phyloP scores from a whole-genome alignment of 2,329 filamentous ascomycete species.

The Penicillium vulpinum region DNA sequence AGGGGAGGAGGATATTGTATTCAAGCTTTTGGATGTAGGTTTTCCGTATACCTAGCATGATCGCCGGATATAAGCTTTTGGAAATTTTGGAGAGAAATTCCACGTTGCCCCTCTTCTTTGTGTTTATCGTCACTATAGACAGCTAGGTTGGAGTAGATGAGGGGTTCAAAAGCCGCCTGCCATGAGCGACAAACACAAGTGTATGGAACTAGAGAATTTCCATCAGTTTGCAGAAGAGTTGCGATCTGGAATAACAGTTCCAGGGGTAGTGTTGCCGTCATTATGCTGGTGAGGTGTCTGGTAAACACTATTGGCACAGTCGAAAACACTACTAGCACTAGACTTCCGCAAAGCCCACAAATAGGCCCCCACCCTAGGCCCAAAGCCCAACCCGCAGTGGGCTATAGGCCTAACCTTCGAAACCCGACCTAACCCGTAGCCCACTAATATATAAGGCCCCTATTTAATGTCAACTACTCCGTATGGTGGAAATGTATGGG shows the following conservation, averaged over 20 bases:
- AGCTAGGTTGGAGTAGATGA: constrained; percentile 12
- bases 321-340: no score
- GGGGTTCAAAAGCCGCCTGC: constrained; percentile 13
- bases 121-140: constrained; percentile 11
- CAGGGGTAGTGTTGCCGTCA: not conserved
- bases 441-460: no score
- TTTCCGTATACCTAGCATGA: not conserved
- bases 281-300: not conserved
- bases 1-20: constrained; percentile 11
- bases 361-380: no score
- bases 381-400: no score
- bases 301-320: no score
- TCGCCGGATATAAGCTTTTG: constrained; percentile 8
- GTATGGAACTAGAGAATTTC: not conserved
- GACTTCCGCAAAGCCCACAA: no score
- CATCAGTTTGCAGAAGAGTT: constrained; percentile 1
- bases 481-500: no score
- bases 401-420: no score
- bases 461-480: no score
- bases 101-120: not conserved
- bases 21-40: constrained; percentile 8
- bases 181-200: constrained; percentile 18
- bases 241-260: constrained; percentile 2
- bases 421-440: no score
- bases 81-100: constrained; percentile 10